phyloP scores from a whole-genome alignment of 345 rosid species.

The Salix udensis region DNA sequence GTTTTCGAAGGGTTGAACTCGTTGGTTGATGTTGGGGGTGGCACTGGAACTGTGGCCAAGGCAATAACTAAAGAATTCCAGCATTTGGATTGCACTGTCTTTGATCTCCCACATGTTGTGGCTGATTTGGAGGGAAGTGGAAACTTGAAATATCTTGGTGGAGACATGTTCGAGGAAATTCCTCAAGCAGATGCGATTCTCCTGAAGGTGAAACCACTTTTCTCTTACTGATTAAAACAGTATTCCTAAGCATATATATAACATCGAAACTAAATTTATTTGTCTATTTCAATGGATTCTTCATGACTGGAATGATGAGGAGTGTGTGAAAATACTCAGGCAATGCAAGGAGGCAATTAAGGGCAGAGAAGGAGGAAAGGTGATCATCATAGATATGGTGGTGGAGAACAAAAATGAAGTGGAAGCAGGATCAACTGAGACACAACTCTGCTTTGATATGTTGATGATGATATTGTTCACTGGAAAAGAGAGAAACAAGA shows the following conservation, averaged over 20 bases:
- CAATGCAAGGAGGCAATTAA: slow-evolving; percentile 9
- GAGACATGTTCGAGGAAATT: slow-evolving; percentile 1
- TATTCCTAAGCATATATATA: neutral
- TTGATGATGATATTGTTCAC: slow-evolving; percentile 15
- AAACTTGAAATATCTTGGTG: slow-evolving; percentile 3
- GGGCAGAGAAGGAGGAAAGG: neutral
- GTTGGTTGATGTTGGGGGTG: slow-evolving; percentile 29
- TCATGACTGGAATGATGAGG: slow-evolving; percentile 12
- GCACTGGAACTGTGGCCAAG: slow-evolving; percentile 19
- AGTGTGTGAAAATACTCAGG: slow-evolving; percentile 5
- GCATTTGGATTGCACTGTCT: slow-evolving; percentile 6
- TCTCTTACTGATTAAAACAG: neutral
- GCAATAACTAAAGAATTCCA: slow-evolving; percentile 18
- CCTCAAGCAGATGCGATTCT: slow-evolving; percentile 9
- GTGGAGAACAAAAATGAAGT: neutral
- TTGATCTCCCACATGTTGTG: slow-evolving; percentile 18
- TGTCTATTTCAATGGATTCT: slow-evolving; percentile 1
- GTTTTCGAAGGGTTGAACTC: slow-evolving; percentile 15
- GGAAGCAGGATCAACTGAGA: neutral
- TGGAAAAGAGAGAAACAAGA: slow-evolving; percentile 17
- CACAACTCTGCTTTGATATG: slow-evolving; percentile 24
- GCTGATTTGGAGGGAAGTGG: neutral
- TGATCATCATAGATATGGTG: slow-evolving; percentile 9
- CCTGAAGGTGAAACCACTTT: neutral
- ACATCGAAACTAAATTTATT: neutral